phyloP scores from a whole-genome alignment of 495 filamentous ascomycete genomes.

The Penicillium arizonense region DNA sequence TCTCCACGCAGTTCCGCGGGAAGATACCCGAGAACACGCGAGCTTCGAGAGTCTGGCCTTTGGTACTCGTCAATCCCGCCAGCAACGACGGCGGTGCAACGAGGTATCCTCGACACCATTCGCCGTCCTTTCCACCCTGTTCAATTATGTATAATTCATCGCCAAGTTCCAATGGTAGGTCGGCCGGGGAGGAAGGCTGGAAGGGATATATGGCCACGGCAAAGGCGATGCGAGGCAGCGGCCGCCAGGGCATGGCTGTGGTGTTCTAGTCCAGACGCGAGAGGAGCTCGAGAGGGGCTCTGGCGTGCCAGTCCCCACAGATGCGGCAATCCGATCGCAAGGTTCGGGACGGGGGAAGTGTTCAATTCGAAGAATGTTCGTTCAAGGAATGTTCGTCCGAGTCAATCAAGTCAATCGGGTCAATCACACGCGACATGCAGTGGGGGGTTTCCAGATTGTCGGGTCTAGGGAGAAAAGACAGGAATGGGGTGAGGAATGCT shows the following conservation, averaged over 20 bases:
- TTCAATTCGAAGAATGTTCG: not conserved
- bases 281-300: conserved; percentile 11
- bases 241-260: conserved; percentile 86
- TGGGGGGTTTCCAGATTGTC: conserved; percentile 5
- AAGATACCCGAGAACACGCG: conserved; percentile 97
- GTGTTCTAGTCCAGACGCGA: conserved; percentile 2
- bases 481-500: conserved; percentile 24
- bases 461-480: conserved; percentile 15
- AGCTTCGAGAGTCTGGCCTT: conserved; percentile 90
- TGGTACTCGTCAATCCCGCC: conserved; percentile 85
- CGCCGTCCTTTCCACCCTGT: conserved; percentile 77
- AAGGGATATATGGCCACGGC: conserved; percentile 95
- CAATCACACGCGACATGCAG: conserved; percentile 36
- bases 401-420: conserved; percentile 4
- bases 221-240: conserved; percentile 95
- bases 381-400: conserved; percentile 22
- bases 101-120: conserved; percentile 94
- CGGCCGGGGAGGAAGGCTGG: conserved; percentile 76
- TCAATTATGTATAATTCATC: conserved; percentile 99
- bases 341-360: conserved; percentile 1
- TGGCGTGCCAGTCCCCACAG: conserved; percentile 13
- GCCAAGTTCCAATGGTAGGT: conserved; percentile 95
- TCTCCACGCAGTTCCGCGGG: conserved; percentile 86
- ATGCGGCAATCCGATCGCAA: conserved; percentile 17
- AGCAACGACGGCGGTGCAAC: conserved; percentile 91